A percentile compares a stretch with the other conserved stretches of the same genome.
These are phyloP conservation scores for Juncus inflexus DNA, from an alignment of 176 grass and related monocot species.

Conservation along the genomic window DNA sequence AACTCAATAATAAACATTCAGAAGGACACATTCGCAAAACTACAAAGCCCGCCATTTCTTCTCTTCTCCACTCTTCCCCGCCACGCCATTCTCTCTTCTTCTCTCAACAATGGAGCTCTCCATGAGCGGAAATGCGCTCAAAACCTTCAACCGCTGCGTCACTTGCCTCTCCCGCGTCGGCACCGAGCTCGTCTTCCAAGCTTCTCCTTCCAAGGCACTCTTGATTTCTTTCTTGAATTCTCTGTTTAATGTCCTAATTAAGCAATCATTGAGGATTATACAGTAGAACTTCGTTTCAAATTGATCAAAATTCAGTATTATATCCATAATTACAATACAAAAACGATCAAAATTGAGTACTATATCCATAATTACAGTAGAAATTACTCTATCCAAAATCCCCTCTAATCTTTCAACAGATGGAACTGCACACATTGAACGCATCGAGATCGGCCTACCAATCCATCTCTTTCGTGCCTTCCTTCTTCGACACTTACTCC, in stretches of 20 bases:
- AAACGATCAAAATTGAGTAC: too few relatives aligned
- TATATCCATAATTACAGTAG: too few relatives aligned
- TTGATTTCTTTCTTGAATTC: neutral
- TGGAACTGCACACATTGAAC: conserved; percentile 79
- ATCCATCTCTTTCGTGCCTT: conserved; percentile 53
- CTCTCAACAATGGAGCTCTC: conserved; percentile 64
- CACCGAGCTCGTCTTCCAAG: conserved; percentile 70
- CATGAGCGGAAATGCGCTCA: conserved; percentile 57
- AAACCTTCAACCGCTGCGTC: conserved; percentile 71
- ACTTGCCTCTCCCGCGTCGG: conserved; percentile 75
- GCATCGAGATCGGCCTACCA: conserved; percentile 80
- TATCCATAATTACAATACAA: too few relatives aligned
- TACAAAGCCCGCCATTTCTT: neutral
- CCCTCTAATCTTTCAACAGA: conserved; percentile 18
- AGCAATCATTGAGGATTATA: too few relatives aligned
- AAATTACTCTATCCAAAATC: too few relatives aligned
- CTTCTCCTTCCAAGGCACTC: conserved; percentile 57
- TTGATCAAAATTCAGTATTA: too few relatives aligned
- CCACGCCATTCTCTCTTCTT: neutral
- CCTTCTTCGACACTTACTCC: conserved; percentile 63
- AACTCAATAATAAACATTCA: too few relatives aligned
- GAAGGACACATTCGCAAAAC: neutral
- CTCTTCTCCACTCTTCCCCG: neutral
- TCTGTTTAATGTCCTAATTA: neutral
- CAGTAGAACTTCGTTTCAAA: too few relatives aligned